Base-by-base conservation (phyloP, 352 stramenopile species). In the Phytopythium kandeliae region DNA sequence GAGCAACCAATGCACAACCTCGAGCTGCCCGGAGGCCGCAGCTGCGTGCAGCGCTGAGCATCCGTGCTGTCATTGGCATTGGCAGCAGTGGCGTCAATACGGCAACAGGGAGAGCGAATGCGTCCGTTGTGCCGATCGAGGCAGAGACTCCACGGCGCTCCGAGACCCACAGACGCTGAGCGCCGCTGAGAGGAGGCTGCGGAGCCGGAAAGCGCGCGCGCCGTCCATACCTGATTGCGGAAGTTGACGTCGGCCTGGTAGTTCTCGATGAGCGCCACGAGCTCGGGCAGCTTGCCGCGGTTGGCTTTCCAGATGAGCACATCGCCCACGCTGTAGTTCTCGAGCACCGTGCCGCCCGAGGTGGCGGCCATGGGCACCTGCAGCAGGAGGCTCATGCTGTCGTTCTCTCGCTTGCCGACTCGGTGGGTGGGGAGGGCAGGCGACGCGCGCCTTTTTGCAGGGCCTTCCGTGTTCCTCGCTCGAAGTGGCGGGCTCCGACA, bases 281-380 rank as follows among this genome's bases (percentile, higher is more conserved):
- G 65, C 57, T 94, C 83, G 53, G 85, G 71, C 34, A 90, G 67
- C 64, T 94, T 94, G 25, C 83, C 83, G 45, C 83, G 80, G 55
- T 94, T 82, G 33, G 78, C 75, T 55, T 94, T 94, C 54, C 80
- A 89, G 46, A 92, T 86, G 37, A 94, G 68, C 52, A 94, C 79
- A 57, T 94, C 83, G 45, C 83, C 83, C n/a, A 91, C 66, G 37
- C 80, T 89, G 63, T 86, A 91, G 63, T 67, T 89, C 49, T 89
- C 80, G 35, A 88, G 50, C 40, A 83, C 67, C 17, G 71, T 55
- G 53, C 71, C 71, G 43, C 63, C 69, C 36, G 66, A 47, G 38
- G 55, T 65, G 47, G 74, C 59, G 48, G 65, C 63, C 61, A 87
- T 72, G 34, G 76, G 70, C 43, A 87, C 57, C 57, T 89, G 78